Percentiles rank a stretch among this genome's conserved stretches.
These are phyloP conservation scores for Sclerotinia trifoliorum DNA, from an alignment of 2,329 filamentous ascomycete species.

Conservation along the genomic window DNA sequence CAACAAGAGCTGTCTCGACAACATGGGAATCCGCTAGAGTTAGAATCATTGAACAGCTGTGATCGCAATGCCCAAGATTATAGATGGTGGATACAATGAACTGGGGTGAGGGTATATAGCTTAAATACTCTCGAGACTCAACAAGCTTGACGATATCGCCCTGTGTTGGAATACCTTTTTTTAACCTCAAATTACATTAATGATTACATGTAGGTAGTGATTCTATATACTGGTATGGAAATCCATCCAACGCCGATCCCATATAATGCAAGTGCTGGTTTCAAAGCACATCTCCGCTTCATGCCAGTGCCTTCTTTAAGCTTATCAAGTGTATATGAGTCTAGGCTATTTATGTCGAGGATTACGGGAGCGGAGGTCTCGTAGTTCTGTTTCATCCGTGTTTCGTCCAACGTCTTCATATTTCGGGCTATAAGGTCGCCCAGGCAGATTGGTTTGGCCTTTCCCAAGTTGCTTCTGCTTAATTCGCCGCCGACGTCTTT, in stretches of 20 bases:
- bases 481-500: not conserved
- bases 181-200: conserved; percentile 8
- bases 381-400: conserved; percentile 21
- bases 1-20: not conserved
- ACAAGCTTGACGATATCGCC: not conserved
- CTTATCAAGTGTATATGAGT: not conserved
- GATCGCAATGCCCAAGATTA: not conserved
- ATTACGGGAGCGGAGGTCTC: conserved; percentile 12
- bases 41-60: not conserved
- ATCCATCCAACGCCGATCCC: not conserved
- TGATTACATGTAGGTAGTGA: conserved; percentile 2
- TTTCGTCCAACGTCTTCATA: conserved; percentile 17
- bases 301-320: not conserved
- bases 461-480: not conserved
- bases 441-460: not conserved
- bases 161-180: not conserved
- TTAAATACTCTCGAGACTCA: not conserved
- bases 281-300: not conserved
- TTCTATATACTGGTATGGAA: conserved; percentile 7
- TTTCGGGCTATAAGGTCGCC: not conserved
- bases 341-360: not conserved
- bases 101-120: not conserved
- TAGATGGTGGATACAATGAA: not conserved
- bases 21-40: not conserved
- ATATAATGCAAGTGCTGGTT: not conserved